Evolutionary conservation across 495 filamentous ascomycete genomes (phyloP).

Genomic region (Daldinia loculata): DNA sequence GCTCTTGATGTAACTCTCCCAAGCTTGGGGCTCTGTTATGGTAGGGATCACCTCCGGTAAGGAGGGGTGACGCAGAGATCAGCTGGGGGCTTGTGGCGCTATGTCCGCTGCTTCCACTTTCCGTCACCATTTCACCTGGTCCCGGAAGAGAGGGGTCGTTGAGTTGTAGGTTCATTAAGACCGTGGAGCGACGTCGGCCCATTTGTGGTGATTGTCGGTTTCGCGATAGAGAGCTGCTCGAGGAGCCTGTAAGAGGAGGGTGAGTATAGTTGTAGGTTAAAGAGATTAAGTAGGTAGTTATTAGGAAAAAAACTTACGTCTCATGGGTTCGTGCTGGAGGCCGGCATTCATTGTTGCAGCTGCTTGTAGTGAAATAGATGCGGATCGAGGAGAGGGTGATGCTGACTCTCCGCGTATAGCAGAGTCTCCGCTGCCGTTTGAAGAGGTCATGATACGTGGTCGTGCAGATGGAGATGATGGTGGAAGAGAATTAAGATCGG

Average conservation of each 20-base stretch:
- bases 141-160: slow-evolving; percentile 70
- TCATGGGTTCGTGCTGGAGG: slow-evolving; percentile 67
- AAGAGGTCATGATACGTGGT: slow-evolving; percentile 47
- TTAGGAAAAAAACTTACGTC: slow-evolving; percentile 51
- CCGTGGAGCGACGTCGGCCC: slow-evolving; percentile 70
- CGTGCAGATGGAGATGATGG: slow-evolving; percentile 54
- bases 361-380: slow-evolving; percentile 70
- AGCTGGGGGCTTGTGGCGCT: slow-evolving; percentile 66
- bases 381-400: slow-evolving; percentile 65
- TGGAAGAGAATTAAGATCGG: slow-evolving; percentile 80
- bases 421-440: slow-evolving; percentile 46
- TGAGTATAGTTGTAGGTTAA: slow-evolving; percentile 20
- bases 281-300: too few species aligned
- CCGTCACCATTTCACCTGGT: slow-evolving; percentile 69
- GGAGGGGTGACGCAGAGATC: slow-evolving; percentile 65
- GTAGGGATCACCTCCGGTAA: slow-evolving; percentile 66
- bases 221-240: slow-evolving; percentile 62
- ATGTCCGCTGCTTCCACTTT: slow-evolving; percentile 50
- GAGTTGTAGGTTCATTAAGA: slow-evolving; percentile 76
- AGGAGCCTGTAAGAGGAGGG: slow-evolving; percentile 53
- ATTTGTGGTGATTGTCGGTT: slow-evolving; percentile 64
- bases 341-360: slow-evolving; percentile 75
- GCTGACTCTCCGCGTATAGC: slow-evolving; percentile 54
- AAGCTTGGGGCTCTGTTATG: slow-evolving; percentile 77
- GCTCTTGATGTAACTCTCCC: slow-evolving; percentile 94